A percentile compares a stretch with the other conserved stretches of the same genome.
These are phyloP conservation scores for Hepatocystis sp. DNA, from an alignment of 169 alveolate genomes.

Conservation along the genomic window DNA sequence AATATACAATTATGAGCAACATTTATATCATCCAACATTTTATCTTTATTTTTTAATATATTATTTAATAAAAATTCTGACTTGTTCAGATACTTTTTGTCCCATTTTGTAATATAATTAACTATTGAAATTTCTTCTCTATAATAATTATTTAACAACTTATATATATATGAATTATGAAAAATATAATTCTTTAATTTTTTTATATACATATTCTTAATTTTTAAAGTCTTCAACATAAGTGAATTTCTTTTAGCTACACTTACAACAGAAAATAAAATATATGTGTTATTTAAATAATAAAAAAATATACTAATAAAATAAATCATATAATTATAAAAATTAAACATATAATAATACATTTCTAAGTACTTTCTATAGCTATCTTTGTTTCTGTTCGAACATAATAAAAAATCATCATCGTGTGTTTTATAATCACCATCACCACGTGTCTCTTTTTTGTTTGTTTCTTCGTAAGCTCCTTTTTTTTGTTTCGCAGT, in stretches of 20 bases:
- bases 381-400: no score
- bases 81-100: constrained; percentile 17
- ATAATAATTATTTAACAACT: constrained; percentile 27
- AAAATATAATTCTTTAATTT: constrained; percentile 45
- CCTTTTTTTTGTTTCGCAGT: no score
- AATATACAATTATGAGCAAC: constrained; percentile 20
- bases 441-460: no score
- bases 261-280: constrained; percentile 30
- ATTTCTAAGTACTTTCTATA: not conserved
- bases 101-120: constrained; percentile 54
- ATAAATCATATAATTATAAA: not conserved
- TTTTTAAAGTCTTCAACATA: constrained; percentile 16
- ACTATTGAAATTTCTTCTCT: constrained; percentile 45
- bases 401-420: no score
- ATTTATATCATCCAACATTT: not conserved
- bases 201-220: constrained; percentile 42
- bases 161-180: constrained; percentile 39
- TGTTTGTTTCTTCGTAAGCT: no score
- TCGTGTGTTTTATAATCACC: no score
- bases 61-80: constrained; percentile 23
- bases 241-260: constrained; percentile 51
- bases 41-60: not conserved
- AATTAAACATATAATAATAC: not conserved
- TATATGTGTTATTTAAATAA: constrained; percentile 19
- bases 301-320: constrained; percentile 17